Percentiles rank a stretch among this genome's conserved stretches.
Conservation (phyloP, 345 rosid genomes). For the Eucalyptus sp. region DNA sequence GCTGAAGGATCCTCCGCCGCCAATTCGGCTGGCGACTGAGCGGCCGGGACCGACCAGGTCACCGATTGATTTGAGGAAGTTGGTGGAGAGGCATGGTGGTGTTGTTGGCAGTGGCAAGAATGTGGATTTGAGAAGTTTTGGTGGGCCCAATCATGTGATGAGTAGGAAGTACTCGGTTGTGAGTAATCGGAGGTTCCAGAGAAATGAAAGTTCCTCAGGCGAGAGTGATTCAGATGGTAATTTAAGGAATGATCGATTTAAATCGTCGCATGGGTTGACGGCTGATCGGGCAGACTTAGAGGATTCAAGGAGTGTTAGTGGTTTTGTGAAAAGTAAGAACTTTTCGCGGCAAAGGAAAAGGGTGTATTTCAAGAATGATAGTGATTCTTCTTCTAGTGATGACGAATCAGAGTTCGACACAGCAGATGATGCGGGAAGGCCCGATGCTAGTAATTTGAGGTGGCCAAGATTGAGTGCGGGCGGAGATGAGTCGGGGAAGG, state of each 20-base stretch:
- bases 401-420: slow-evolving; percentile 32
- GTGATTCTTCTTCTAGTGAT: slow-evolving; percentile 47
- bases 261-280: background rate
- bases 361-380: slow-evolving; percentile 27
- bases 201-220: slow-evolving; percentile 13
- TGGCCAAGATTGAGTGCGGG: background rate
- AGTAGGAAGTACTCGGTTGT: slow-evolving; percentile 38
- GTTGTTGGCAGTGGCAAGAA: background rate
- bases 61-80: slow-evolving; percentile 39
- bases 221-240: background rate
- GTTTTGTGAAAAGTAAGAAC: background rate
- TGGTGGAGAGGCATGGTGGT: slow-evolving; percentile 9
- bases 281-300: background rate
- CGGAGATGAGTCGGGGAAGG: background rate
- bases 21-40: background rate
- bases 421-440: background rate
- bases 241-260: background rate
- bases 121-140: background rate
- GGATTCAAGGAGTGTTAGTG: background rate
- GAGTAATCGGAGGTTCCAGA: slow-evolving; percentile 12
- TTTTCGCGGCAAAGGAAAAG: background rate
- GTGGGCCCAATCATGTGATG: background rate
- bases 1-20: slow-evolving; percentile 15
- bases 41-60: slow-evolving; percentile 10
- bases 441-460: background rate